Evolutionary conservation across 306 rosid genomes (phyloP), one percentile per base, ranked within the genome.

Genomic region (Cajanus cajan): DNA sequence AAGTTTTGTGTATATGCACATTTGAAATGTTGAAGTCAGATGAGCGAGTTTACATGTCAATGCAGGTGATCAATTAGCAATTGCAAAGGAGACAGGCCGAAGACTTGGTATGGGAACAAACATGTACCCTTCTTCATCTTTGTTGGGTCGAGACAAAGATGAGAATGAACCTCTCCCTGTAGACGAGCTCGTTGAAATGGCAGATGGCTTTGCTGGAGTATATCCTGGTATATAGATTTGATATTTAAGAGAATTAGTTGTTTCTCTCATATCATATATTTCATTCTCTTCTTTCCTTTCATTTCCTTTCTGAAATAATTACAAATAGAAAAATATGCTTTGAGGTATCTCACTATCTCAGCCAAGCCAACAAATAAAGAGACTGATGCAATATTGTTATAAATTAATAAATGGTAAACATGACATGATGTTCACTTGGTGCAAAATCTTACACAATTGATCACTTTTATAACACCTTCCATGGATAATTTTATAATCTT

Each of bases 81-180:
- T 93, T 79, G 97, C 96, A 39, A 90, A 93, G 84, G 97, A 93
- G 85, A 93, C 97, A 2, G 97, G 97, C 11, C 76, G 94, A 76
- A 80, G 97, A 81, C 97, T 93, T 77, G 97, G 97, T 44, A 93
- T 93, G 97, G 97, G 97, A 51, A 93, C 97, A 80, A 93, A 93
- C 78, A 90, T 93, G 97, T 93, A 93, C 77, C 97, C 97, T 24
- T 93, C 97, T 45, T 90, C 97, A 58, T 90, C 97, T 54, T 85
- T 93, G 86, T 82, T 93, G 21, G 90, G 88, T 4, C 96, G 83
- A 13, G 41, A 88, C 15, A 86, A 76, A 81, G 91, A 90, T 41
- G 94, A 88, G 72, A 16, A 84, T 45, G 97, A 90, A 86, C 94
- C 90, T 72, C 89, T 93, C 33, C 94, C 97, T 12, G 90, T 89